phyloP scores from a whole-genome alignment of 179 eudicot genomes.

The Camellia oleifera region DNA sequence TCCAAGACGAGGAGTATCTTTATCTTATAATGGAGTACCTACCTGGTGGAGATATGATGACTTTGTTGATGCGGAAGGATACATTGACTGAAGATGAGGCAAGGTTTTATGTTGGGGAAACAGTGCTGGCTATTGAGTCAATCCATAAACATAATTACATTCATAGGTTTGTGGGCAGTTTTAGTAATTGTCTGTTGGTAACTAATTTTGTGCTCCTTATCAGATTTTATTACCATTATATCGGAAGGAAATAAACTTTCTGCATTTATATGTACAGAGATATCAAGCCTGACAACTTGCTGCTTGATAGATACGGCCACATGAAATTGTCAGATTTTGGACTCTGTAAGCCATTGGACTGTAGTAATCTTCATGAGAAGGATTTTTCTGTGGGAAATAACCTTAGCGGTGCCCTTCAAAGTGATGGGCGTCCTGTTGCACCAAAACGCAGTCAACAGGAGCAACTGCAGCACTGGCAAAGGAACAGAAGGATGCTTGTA shows the following conservation, averaged over 20 bases:
- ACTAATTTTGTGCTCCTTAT: constrained; percentile 5
- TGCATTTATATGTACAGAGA: constrained; percentile 53
- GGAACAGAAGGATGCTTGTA: constrained; percentile 89
- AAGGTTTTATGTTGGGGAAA: constrained; percentile 82
- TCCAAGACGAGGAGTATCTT: constrained; percentile 88
- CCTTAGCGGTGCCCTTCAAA: constrained; percentile 70
- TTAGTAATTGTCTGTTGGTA: background rate
- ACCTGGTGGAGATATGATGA: constrained; percentile 97
- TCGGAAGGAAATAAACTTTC: constrained; percentile 5
- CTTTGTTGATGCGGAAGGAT: constrained; percentile 86
- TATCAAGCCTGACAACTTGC: constrained; percentile 86
- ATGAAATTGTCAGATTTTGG: constrained; percentile 93
- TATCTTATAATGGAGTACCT: constrained; percentile 87
- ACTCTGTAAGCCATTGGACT: constrained; percentile 81
- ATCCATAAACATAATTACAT: constrained; percentile 83
- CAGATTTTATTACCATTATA: background rate
- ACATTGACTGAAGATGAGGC: constrained; percentile 86
- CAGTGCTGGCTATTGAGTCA: constrained; percentile 81
- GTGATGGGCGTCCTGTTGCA: constrained; percentile 73
- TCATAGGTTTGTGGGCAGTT: constrained; percentile 54
- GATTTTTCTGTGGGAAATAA: constrained; percentile 58
- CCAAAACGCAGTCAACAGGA: constrained; percentile 80
- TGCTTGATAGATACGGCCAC: constrained; percentile 78
- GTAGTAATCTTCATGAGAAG: constrained; percentile 72
- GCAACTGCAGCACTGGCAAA: constrained; percentile 86